A percentile compares a stretch with the other conserved stretches of the same genome.
Conservation (phyloP, 768 basidiomycete genomes). For the Auricularia sp. region DNA sequence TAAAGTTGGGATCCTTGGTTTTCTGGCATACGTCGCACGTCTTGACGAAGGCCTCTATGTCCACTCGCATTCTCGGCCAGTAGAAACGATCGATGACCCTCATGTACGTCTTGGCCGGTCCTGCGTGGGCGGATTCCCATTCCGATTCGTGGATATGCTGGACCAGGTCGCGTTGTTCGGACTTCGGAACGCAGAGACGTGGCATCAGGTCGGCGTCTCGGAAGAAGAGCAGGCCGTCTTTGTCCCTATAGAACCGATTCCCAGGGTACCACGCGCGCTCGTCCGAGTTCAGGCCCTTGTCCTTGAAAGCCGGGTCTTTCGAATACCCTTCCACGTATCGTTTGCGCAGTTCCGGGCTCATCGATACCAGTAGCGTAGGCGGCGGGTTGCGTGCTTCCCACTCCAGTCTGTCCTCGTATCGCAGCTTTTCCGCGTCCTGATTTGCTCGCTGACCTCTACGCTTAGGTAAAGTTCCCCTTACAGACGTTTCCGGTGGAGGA, state of each 20-base stretch:
- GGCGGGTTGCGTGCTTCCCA: neutral
- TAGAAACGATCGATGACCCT: neutral
- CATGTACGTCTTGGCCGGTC: conserved; percentile 5
- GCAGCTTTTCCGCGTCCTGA: neutral
- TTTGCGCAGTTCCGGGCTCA: conserved; percentile 3
- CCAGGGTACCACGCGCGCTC: neutral
- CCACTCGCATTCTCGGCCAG: conserved; percentile 9
- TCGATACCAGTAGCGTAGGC: neutral
- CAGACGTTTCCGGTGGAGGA: neutral
- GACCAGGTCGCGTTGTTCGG: conserved; percentile 1
- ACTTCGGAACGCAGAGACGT: conserved; percentile 8
- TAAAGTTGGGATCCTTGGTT: conserved; percentile 4
- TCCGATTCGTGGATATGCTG: conserved; percentile 6
- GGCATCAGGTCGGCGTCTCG: neutral
- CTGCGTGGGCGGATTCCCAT: conserved; percentile 7
- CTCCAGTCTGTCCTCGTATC: neutral
- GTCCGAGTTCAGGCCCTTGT: neutral
- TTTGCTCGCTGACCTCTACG: neutral
- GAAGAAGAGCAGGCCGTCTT: conserved; percentile 6
- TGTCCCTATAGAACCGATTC: neutral
- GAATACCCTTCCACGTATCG: conserved; percentile 3
- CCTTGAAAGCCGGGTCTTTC: conserved; percentile 3
- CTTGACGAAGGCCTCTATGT: conserved; percentile 1
- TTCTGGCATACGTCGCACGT: conserved; percentile 12
- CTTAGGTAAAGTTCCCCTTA: neutral